Base-by-base conservation (phyloP, 768 basidiomycete genomes). In the Chalciporus piperatus region DNA sequence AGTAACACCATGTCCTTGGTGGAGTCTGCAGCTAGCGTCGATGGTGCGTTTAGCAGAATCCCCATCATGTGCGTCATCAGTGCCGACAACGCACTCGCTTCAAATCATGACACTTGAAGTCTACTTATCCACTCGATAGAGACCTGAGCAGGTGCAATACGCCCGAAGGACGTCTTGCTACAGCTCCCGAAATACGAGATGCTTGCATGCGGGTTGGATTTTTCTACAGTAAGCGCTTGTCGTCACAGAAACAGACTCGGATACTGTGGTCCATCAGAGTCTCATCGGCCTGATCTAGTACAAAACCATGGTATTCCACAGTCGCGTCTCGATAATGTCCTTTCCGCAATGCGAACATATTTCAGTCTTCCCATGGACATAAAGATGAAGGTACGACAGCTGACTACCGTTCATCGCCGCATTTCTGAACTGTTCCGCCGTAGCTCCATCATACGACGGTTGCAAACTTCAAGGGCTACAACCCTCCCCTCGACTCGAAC, bases 161-260 rank as follows among this genome's bases (percentile, higher is more conserved):
- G 10, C 53, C 49, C 17, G 59, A 68, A 28, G 64, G 70, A 20
- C 75, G 79, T 38, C 61, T 64, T 46, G 67, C 63, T 2, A 67
- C 92, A 1, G 88, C 83, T 0, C 61, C 70, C 20, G 68, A 80
- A 56, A 77, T 94, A 39, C 75, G 85, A 47, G 76, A 87, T 57
- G 91, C 92, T 0, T 92, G 89, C 57, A 82, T 89, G 49, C 77
- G 81, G 46, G 89, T 89, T 6, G 92, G 92, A 1, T 93, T 95
- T 65, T 89, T 94, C 66, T 94, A 93, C 60, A 80, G 87, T 87
- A 55, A 19, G 72, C 8, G 14, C 28, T 23, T 5, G 3, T 48
- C 38, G 9, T 52, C 47, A n/a, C n/a, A n/a, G n/a, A n/a, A n/a
- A n/a, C n/a, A n/a, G n/a, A n/a, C n/a, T n/a, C n/a, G n/a, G n/a